Conservation (phyloP, 129 eudicot genomes). For the Helichrysum umbraculigerum region DNA sequence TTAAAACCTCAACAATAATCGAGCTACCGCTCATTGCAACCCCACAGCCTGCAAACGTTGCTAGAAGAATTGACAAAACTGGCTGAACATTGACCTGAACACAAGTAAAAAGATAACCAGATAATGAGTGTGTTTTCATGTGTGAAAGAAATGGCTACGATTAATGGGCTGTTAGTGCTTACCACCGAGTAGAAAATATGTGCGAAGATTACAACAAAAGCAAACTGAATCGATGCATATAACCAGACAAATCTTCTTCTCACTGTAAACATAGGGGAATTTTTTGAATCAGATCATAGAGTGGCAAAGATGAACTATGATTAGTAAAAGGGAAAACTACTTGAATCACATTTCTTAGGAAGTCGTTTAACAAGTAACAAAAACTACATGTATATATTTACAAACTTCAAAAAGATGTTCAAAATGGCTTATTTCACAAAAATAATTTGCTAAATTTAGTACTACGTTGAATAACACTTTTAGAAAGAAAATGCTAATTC, state of each 20-base stretch:
- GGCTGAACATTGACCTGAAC: slow-evolving; percentile 75
- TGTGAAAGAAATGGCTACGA: slow-evolving; percentile 1
- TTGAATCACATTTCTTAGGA: no score
- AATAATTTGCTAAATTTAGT: no score
- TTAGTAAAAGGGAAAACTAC: no score
- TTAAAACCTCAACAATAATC: slow-evolving; percentile 55
- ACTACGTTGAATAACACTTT: no score
- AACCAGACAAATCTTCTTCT: slow-evolving; percentile 80
- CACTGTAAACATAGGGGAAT: slow-evolving; percentile 38
- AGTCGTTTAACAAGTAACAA: no score
- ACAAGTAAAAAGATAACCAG: neutral
- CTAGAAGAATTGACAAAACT: slow-evolving; percentile 65
- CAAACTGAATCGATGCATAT: slow-evolving; percentile 73
- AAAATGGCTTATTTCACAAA: no score
- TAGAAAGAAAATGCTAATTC: no score
- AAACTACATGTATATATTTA: no score
- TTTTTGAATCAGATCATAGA: slow-evolving; percentile 3
- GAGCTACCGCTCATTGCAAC: slow-evolving; percentile 92
- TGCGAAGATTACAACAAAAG: slow-evolving; percentile 73
- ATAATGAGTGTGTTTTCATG: neutral
- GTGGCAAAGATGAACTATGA: neutral
- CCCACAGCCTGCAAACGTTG: slow-evolving; percentile 87
- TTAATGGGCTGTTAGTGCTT: slow-evolving; percentile 46
- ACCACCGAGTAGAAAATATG: slow-evolving; percentile 87
- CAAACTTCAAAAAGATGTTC: neutral